These are phyloP conservation scores for Lenzites betulinus DNA, from an alignment of 768 basidiomycete genomes.

Conservation along the genomic window DNA sequence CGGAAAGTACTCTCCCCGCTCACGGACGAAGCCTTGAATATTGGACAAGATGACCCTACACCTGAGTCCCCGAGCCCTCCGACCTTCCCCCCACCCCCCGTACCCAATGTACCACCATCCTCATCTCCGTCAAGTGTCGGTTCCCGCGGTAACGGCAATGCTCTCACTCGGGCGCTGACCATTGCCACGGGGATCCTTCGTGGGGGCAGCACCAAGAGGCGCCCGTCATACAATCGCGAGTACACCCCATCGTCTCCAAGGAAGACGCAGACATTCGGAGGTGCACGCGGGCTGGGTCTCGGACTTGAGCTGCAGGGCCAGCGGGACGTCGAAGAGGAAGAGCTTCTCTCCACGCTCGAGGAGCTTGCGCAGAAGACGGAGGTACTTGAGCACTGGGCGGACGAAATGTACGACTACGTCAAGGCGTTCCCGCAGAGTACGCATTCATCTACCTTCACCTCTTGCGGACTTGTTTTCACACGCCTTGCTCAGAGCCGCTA, in stretches of 20 bases:
- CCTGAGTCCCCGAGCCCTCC: slow-evolving; percentile 32
- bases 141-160: slow-evolving; percentile 68
- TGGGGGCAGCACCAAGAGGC: slow-evolving; percentile 50
- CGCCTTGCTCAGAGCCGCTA: slow-evolving; percentile 59
- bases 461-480: not conserved
- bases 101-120: slow-evolving; percentile 52
- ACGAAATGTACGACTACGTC: slow-evolving; percentile 90
- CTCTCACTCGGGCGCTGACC: slow-evolving; percentile 76
- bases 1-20: slow-evolving; percentile 51
- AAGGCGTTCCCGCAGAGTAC: slow-evolving; percentile 82
- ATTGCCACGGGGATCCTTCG: slow-evolving; percentile 83
- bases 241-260: slow-evolving; percentile 53
- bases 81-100: slow-evolving; percentile 70
- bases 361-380: slow-evolving; percentile 96
- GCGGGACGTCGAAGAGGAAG: slow-evolving; percentile 77
- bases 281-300: slow-evolving; percentile 24
- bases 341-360: slow-evolving; percentile 77
- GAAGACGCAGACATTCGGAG: slow-evolving; percentile 53
- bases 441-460: slow-evolving; percentile 31
- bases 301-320: slow-evolving; percentile 41
- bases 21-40: slow-evolving; percentile 41
- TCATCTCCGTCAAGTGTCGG: slow-evolving; percentile 64
- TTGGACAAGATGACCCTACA: slow-evolving; percentile 38
- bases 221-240: slow-evolving; percentile 38
- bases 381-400: slow-evolving; percentile 91